Conservation (phyloP, 2,329 filamentous ascomycete species). For the Fusarium sulawesiense region DNA sequence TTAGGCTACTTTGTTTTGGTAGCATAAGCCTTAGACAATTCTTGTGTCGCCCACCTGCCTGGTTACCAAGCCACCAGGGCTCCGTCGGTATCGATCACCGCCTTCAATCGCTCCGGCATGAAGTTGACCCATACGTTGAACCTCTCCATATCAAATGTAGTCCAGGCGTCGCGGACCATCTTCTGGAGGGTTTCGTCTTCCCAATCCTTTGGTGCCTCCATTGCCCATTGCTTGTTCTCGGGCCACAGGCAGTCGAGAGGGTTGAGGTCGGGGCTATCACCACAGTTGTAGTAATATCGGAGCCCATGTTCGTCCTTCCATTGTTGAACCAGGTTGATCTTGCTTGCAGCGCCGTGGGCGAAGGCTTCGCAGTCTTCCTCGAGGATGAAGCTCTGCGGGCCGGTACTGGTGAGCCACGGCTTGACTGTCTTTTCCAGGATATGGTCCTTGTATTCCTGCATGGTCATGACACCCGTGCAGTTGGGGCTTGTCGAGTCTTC, state of each 20-base stretch:
- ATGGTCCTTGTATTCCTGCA: slow-evolving; percentile 52
- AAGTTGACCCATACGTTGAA: slow-evolving; percentile 53
- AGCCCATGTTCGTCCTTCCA: slow-evolving; percentile 52
- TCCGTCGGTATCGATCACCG: slow-evolving; percentile 49
- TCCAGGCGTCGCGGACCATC: slow-evolving; percentile 49
- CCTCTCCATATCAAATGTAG: slow-evolving; percentile 46
- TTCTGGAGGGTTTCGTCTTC: slow-evolving; percentile 49
- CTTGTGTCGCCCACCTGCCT: background rate
- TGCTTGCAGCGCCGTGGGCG: slow-evolving; percentile 52
- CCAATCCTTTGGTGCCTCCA: slow-evolving; percentile 48
- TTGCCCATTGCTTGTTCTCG: slow-evolving; percentile 50
- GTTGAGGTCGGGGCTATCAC: slow-evolving; percentile 53
- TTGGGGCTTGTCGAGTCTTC: slow-evolving; percentile 52
- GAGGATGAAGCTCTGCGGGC: slow-evolving; percentile 46
- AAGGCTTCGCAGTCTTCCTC: slow-evolving; percentile 53
- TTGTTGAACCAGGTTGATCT: slow-evolving; percentile 51
- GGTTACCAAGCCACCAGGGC: slow-evolving; percentile 51
- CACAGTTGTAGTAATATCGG: slow-evolving; percentile 51
- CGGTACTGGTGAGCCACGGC: slow-evolving; percentile 46
- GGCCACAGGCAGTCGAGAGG: slow-evolving; percentile 53
- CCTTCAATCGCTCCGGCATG: slow-evolving; percentile 51
- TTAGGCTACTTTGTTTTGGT: background rate
- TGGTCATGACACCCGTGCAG: slow-evolving; percentile 48
- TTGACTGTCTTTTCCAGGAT: slow-evolving; percentile 51
- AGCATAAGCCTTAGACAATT: background rate